Evolutionary conservation across 805 yeast species (phyloP).

Genomic region (Schwanniomyces vanrijiae): DNA sequence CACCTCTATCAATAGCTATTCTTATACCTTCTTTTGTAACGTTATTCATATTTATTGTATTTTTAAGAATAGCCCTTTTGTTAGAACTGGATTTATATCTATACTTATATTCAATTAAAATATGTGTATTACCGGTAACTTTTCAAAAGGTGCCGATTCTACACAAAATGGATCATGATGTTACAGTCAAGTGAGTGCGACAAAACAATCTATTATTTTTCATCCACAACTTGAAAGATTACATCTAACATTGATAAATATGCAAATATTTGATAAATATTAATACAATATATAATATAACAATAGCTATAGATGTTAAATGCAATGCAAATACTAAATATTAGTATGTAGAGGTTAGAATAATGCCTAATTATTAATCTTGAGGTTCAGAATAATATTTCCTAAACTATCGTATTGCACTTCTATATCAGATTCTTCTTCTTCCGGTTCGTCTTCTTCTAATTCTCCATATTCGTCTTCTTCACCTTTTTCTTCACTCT

Average conservation of each 20-base stretch:
- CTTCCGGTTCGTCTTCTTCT: slow-evolving; percentile 2
- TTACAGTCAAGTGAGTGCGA: no score
- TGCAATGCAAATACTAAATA: background rate
- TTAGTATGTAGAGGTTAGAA: background rate
- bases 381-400: slow-evolving; percentile 8
- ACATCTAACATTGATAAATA: background rate
- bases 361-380: background rate
- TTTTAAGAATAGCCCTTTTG: background rate
- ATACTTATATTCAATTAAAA: background rate
- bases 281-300: no score
- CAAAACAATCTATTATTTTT: background rate
- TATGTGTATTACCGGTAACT: background rate
- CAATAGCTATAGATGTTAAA: background rate
- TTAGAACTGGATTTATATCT: background rate
- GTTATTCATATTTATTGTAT: background rate
- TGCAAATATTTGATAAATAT: background rate
- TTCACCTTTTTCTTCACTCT: slow-evolving; percentile 1
- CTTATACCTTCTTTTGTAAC: slow-evolving; percentile 5
- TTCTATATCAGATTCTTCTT: slow-evolving; percentile 7
- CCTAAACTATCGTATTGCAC: slow-evolving; percentile 23
- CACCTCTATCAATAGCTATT: slow-evolving; percentile 27
- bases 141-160: slow-evolving; percentile 1
- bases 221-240: background rate
- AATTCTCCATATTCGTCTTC: no score
- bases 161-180: background rate